phyloP scores from a whole-genome alignment of 129 eudicot species.

The Flaveria brownii region DNA sequence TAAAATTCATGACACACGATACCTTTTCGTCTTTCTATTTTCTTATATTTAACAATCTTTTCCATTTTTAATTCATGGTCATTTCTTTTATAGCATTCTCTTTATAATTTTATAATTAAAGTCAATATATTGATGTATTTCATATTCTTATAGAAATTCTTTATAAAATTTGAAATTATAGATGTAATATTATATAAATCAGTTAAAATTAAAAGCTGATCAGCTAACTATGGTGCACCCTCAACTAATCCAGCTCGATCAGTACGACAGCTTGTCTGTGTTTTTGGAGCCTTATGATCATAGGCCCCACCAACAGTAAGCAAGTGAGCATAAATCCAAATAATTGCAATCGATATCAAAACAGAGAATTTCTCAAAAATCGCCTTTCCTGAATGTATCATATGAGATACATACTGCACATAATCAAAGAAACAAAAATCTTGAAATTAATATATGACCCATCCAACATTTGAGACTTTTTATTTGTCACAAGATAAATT shows the following conservation, averaged over 20 bases:
- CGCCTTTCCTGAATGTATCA: constrained; percentile 48
- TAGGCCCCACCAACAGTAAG: constrained; percentile 95
- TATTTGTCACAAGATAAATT: too few species aligned
- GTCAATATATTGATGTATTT: not conserved
- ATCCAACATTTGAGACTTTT: not conserved
- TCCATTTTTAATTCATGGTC: not conserved
- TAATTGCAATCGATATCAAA: constrained; percentile 62
- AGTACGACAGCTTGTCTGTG: constrained; percentile 77
- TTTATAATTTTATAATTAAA: not conserved
- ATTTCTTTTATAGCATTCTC: not conserved
- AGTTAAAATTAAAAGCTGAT: not conserved
- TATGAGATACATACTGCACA: constrained; percentile 59
- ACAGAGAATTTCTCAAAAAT: constrained; percentile 66
- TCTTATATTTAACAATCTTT: not conserved
- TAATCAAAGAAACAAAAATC: constrained; percentile 14
- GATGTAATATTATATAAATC: not conserved
- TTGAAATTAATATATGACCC: not conserved
- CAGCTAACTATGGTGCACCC: constrained; percentile 76
- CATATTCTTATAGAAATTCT: not conserved
- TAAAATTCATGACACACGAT: not conserved
- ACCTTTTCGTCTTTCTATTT: not conserved
- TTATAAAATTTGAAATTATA: not conserved
- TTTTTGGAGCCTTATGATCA: constrained; percentile 51
- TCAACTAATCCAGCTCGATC: constrained; percentile 81
- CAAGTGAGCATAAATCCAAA: constrained; percentile 84